Conservation (phyloP, 2,329 filamentous ascomycete genomes). For the Aureobasidium sp. region DNA sequence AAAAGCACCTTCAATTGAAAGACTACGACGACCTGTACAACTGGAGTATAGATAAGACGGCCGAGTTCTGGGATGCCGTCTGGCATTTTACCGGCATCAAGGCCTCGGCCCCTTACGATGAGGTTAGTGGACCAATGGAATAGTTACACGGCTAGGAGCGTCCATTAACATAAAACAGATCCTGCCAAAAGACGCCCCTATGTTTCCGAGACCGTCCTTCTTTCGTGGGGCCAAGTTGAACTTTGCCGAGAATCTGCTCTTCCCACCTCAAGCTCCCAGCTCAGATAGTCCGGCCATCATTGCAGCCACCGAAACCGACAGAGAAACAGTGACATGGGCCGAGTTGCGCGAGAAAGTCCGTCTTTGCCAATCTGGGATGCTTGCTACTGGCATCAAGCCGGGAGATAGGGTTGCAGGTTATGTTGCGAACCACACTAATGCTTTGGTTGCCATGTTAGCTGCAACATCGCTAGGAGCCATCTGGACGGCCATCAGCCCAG, state of each 20-base stretch:
- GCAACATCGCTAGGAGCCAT: conserved; percentile 76
- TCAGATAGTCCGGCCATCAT: conserved; percentile 64
- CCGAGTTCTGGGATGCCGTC: conserved; percentile 74
- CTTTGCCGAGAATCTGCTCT: conserved; percentile 92
- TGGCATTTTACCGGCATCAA: conserved; percentile 78
- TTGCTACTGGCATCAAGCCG: conserved; percentile 55
- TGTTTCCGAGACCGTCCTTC: conserved; percentile 85
- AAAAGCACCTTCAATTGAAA: conserved; percentile 55
- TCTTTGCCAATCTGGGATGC: conserved; percentile 63
- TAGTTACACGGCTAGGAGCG: neutral
- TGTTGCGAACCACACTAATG: conserved; percentile 83
- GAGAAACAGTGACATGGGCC: conserved; percentile 66
- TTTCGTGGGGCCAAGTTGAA: conserved; percentile 75
- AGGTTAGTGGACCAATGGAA: conserved; percentile 40
- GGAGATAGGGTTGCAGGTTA: conserved; percentile 64
- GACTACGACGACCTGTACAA: conserved; percentile 70
- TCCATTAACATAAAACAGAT: conserved; percentile 46
- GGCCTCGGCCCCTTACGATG: conserved; percentile 55
- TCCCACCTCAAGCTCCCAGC: conserved; percentile 55
- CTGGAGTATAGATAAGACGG: conserved; percentile 75
- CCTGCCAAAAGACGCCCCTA: conserved; percentile 56
- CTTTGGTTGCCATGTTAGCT: conserved; percentile 80
- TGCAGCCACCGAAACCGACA: conserved; percentile 67
- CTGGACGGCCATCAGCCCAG: conserved; percentile 89
- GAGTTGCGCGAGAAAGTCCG: conserved; percentile 72